phyloP scores from a whole-genome alignment of 176 grass and related monocot genomes.

The Saccharum spontaneum region DNA sequence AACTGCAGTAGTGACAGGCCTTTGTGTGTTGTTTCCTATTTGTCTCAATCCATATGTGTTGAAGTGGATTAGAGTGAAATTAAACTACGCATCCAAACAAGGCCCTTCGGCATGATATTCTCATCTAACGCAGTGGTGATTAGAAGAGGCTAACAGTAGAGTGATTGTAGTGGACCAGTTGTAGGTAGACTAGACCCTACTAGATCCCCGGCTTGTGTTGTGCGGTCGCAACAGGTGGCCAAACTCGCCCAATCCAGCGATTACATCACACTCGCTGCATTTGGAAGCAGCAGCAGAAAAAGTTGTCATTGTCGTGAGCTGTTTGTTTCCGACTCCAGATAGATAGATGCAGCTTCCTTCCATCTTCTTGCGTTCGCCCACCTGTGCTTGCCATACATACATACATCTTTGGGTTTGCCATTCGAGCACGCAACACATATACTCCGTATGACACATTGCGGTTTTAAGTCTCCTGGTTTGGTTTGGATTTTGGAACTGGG shows the following conservation, averaged over 20 bases:
- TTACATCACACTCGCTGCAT: not conserved
- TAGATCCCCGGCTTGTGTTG: not conserved
- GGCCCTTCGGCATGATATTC: not conserved
- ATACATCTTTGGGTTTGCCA: not conserved
- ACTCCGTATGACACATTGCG: not conserved
- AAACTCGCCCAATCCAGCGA: slow-evolving; percentile 36
- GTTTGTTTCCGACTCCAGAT: not conserved
- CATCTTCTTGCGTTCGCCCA: not conserved
- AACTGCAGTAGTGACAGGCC: too few species aligned
- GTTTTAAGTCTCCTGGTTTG: not conserved
- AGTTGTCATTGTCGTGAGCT: slow-evolving; percentile 25
- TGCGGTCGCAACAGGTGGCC: slow-evolving; percentile 41
- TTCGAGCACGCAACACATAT: not conserved
- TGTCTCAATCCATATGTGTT: too few species aligned
- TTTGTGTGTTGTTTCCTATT: too few species aligned
- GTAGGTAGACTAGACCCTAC: not conserved
- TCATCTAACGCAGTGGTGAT: not conserved
- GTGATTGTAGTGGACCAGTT: not conserved
- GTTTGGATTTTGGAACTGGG: not conserved
- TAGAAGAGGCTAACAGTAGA: not conserved
- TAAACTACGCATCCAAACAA: too few species aligned
- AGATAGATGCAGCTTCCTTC: not conserved
- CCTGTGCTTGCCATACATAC: not conserved
- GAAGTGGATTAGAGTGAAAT: too few species aligned
- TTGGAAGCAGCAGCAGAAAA: too few species aligned